Conservation (phyloP, 768 basidiomycete species). For the Calocybe cyanea region DNA sequence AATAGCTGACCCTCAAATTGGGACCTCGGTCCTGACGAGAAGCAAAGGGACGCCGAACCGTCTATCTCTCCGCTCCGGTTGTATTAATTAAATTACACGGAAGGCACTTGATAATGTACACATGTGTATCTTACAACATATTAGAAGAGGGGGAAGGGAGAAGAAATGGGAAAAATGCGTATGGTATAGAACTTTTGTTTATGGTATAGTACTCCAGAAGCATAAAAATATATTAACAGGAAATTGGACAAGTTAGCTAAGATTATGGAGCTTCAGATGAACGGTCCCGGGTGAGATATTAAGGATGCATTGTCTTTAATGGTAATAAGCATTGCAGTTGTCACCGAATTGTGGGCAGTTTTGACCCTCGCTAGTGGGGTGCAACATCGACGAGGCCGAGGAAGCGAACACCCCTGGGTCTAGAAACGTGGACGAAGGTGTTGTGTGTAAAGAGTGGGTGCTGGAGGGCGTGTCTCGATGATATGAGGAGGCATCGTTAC, state of each 20-base stretch:
- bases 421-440: slow-evolving; percentile 16
- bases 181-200: slow-evolving; percentile 5
- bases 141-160: neutral
- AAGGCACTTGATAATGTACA: slow-evolving; percentile 14
- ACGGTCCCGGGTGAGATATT: neutral
- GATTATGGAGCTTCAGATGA: too few species aligned
- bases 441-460: slow-evolving; percentile 20
- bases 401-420: slow-evolving; percentile 21
- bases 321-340: slow-evolving; percentile 34
- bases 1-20: neutral
- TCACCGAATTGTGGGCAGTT: slow-evolving; percentile 44
- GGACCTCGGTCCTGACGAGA: neutral
- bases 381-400: slow-evolving; percentile 25
- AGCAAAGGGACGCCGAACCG: neutral
- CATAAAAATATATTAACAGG: neutral
- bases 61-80: neutral
- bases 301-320: slow-evolving; percentile 17
- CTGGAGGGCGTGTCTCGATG: slow-evolving; percentile 25
- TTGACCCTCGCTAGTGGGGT: slow-evolving; percentile 31
- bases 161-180: slow-evolving; percentile 3
- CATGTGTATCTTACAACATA: neutral
- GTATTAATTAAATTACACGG: neutral
- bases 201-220: neutral
- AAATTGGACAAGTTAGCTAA: too few species aligned
- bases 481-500: slow-evolving; percentile 22